Percentiles rank a stretch among this genome's conserved stretches.
phyloP scores from a whole-genome alignment of 1,139 yeast species.

The Geotrichum candidum region DNA sequence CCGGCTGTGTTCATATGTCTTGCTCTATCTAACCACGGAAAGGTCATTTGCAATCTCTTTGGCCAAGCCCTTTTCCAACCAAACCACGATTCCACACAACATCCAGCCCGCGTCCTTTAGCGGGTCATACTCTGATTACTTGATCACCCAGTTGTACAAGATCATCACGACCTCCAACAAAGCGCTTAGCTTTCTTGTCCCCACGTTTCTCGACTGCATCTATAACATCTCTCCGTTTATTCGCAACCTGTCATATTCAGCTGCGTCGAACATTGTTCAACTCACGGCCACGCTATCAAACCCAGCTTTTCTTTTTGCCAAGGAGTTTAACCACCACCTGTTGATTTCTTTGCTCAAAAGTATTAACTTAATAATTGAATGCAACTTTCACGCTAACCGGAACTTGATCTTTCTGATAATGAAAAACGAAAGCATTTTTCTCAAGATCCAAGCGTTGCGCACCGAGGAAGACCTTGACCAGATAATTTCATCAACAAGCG shows the following conservation, averaged over 20 bases:
- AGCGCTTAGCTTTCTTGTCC: slow-evolving; percentile 22
- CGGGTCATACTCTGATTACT: slow-evolving; percentile 34
- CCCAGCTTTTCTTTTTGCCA: slow-evolving; percentile 40
- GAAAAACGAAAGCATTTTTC: slow-evolving; percentile 27
- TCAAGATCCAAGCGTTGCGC: slow-evolving; percentile 18
- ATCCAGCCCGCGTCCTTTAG: slow-evolving; percentile 29
- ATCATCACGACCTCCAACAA: slow-evolving; percentile 23
- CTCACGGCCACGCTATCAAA: slow-evolving; percentile 45
- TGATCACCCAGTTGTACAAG: slow-evolving; percentile 28
- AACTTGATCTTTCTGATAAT: slow-evolving; percentile 32
- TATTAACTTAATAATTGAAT: slow-evolving; percentile 28
- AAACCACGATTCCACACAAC: slow-evolving; percentile 29
- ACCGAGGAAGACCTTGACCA: slow-evolving; percentile 22
- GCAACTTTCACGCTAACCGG: slow-evolving; percentile 30
- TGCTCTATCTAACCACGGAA: slow-evolving; percentile 57
- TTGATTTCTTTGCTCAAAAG: slow-evolving; percentile 36
- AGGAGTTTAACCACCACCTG: slow-evolving; percentile 49
- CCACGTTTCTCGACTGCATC: slow-evolving; percentile 32
- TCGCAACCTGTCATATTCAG: slow-evolving; percentile 45
- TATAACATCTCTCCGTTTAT: slow-evolving; percentile 35
- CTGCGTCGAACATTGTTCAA: slow-evolving; percentile 53
- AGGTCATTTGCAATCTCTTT: slow-evolving; percentile 28
- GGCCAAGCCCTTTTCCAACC: slow-evolving; percentile 25
- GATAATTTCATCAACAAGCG: slow-evolving; percentile 9
- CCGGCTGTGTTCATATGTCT: slow-evolving; percentile 53